Base-by-base conservation (phyloP, 441 rosid genomes). In the Arabidopsis hybrid region DNA sequence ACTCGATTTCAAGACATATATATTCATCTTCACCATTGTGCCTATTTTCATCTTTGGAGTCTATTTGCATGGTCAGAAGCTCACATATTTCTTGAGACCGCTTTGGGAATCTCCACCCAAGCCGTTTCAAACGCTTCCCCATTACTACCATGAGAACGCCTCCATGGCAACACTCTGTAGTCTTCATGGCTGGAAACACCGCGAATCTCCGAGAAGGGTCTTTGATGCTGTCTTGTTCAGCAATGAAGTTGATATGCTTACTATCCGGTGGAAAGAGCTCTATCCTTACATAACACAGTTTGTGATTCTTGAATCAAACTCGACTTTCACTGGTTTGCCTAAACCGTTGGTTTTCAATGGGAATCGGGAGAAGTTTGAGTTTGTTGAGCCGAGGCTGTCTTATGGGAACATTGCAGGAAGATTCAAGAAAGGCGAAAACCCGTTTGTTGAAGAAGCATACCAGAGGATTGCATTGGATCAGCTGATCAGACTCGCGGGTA, bases 221-320 rank as follows among this genome's bases (percentile, higher is more conserved):
- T 94, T 78, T 21, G 99, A 94, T 78, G 97, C 97, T 0, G 97
- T 90, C 14, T 56, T 94, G 74, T 94, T 94, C 79, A 94, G 87
- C 57, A 89, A 90, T 17, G 99, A 94, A 79, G 69, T 84, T 0
- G 99, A 94, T 38, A 88, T 94, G 69, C 90, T 92, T 34, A 87
- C 91, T 4, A 74, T 94, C 67, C 86, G 99, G 7, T 94, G 99
- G 99, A 90, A 90, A 16, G 97, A 92, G 78, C 75, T 92, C 47
- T 89, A 90, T 62, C 99, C 99, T 5, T 88, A 84, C 56, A 65
- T 94, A 1, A 88, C 95, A 0, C 88, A 90, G 75, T 94, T 94
- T 56, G 97, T 94, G 26, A 81, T 94, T 14, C 95, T 94, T 2
- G 99, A 94, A 76, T 90, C 99, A 4, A 94, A 94, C 75, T 94